These are phyloP conservation scores for Penicillium turbatum DNA, from an alignment of 495 filamentous ascomycete genomes.

Conservation along the genomic window DNA sequence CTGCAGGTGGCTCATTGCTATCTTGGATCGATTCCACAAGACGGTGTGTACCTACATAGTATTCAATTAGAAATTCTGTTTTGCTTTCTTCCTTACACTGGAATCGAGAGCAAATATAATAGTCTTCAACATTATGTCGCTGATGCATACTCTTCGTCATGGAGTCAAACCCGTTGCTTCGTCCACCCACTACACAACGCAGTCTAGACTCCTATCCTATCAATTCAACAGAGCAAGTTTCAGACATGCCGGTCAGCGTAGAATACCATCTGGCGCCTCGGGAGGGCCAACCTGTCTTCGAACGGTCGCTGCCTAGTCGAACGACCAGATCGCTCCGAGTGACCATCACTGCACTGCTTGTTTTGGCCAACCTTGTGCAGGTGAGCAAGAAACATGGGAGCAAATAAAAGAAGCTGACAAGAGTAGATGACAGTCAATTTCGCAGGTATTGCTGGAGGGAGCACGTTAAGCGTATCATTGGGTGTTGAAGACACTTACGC, in stretches of 20 bases:
- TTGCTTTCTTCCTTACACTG: too few relatives aligned
- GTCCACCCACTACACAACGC: neutral
- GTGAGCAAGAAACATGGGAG: conserved; percentile 11
- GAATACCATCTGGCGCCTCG: neutral
- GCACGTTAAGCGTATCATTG: conserved; percentile 21
- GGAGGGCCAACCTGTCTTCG: conserved; percentile 21
- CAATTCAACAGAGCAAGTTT: neutral
- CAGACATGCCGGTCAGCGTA: neutral
- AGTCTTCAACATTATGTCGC: neutral
- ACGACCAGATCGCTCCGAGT: conserved; percentile 19
- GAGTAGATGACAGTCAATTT: conserved; percentile 33
- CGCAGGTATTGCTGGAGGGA: conserved; percentile 30
- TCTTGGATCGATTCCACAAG: too few relatives aligned
- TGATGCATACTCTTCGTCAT: neutral
- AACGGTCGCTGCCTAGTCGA: conserved; percentile 12
- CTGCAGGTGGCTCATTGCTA: too few relatives aligned
- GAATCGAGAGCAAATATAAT: too few relatives aligned
- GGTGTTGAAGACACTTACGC: conserved; percentile 20
- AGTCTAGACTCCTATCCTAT: neutral
- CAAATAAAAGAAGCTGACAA: neutral
- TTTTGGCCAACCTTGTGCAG: conserved; percentile 31
- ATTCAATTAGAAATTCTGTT: too few relatives aligned
- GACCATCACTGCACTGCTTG: conserved; percentile 18
- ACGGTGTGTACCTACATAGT: too few relatives aligned
- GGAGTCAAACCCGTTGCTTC: neutral